Evolutionary conservation across 1,284 basidiomycete genomes (phyloP), one percentile per base, ranked within the genome.

Genomic region (Sanghuangporus weigelae): DNA sequence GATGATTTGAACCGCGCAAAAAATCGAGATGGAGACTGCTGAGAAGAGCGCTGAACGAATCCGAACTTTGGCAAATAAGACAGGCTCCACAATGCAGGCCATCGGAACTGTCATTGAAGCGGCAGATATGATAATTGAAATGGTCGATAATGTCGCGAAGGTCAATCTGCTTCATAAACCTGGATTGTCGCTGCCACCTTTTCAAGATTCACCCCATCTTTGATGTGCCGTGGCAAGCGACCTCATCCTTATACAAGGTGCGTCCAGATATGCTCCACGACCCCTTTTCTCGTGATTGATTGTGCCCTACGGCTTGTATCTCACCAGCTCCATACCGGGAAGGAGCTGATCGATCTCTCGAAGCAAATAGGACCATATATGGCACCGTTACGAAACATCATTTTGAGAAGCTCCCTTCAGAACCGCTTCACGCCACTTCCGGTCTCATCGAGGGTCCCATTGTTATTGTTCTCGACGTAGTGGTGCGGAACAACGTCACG

Each of bases 401-500:
- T 2, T 51, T 51, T 31, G 49, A 51, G n/a, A 21, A 51, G 8
- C 40, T 42, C 2, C 40, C 5, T n/a, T n/a, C 5, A 12, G 40
- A n/a, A 42, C 40, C 40, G 40, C 40, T 42, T 42, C 10, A 5
- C 16, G 40, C 40, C 2, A 5, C 16, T 2, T 2, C 10, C 2
- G 5, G 5, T 2, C 1, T 2, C 2, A n/a, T 11, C 10, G 40
- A 2, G 40, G 40, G 10, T 1, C 40, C 11, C 16, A 42, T 42
- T 42, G 57, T 60, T 26, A 44, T 61, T 5, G 42, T 61, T 16
- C 23, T 58, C 6, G 59, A 56, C 23, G 59, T 8, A 10, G 4
- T 61, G 14, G 59, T 21, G 23, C 70, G 2, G n/a, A 44, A 16
- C 59, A 66, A 12, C 73, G 75, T 23, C 64, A 69, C 21, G 73